Conservation (phyloP, 192 early-diverging fungal genomes). For the Cladochytrium replicatum region DNA sequence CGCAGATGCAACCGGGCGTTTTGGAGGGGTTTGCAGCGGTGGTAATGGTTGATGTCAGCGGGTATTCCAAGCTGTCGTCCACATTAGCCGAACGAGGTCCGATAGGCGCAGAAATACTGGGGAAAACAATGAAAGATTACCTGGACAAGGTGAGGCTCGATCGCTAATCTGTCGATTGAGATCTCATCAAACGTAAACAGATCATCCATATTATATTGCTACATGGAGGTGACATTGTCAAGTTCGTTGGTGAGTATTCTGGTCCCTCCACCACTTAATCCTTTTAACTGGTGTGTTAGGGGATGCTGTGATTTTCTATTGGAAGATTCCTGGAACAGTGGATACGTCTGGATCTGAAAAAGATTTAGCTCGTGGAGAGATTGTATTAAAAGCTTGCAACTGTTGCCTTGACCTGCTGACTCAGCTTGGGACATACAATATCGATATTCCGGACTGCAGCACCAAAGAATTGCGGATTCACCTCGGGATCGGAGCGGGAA, state of each 20-base stretch:
- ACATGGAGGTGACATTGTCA: constrained; percentile 47
- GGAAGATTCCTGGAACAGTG: too few species aligned
- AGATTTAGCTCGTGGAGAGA: constrained; percentile 24
- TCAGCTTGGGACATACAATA: constrained; percentile 32
- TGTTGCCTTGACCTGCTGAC: constrained; percentile 35
- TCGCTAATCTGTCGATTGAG: neutral
- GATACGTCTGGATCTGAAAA: too few species aligned
- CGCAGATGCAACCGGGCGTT: constrained; percentile 11
- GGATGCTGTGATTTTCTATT: constrained; percentile 47
- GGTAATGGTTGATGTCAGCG: constrained; percentile 42
- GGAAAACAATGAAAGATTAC: constrained; percentile 42
- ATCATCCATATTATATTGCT: constrained; percentile 39
- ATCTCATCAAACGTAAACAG: constrained; percentile 11
- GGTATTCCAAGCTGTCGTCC: constrained; percentile 33
- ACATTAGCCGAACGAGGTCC: constrained; percentile 34
- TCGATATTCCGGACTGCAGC: constrained; percentile 30
- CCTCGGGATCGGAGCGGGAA: constrained; percentile 41
- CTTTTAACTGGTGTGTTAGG: too few species aligned
- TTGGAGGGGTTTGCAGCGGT: constrained; percentile 29
- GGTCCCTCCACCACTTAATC: too few species aligned
- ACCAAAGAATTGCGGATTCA: constrained; percentile 36
- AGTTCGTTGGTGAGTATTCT: constrained; percentile 41
- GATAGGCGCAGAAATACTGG: constrained; percentile 32
- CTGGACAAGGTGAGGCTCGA: constrained; percentile 40
- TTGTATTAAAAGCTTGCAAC: constrained; percentile 35